These are phyloP conservation scores for Euphorbia celastroides DNA, from an alignment of 441 rosid species.

Conservation along the genomic window DNA sequence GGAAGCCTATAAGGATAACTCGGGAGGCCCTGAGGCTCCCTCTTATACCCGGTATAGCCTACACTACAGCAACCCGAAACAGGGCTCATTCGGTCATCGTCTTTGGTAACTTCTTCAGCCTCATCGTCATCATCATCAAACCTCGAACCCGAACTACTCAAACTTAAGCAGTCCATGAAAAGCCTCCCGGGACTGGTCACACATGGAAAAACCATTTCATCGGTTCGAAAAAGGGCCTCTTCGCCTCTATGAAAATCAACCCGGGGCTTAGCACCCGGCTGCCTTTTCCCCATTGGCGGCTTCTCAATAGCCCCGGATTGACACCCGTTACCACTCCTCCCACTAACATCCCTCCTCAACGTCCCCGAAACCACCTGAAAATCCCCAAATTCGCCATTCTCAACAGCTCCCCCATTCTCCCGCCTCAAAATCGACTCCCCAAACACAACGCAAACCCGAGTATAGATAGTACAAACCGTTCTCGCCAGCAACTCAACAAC, in stretches of 20 bases:
- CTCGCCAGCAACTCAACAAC: conserved; percentile 87
- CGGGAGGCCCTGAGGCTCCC: conserved; percentile 26
- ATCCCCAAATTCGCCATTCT: conserved; percentile 27
- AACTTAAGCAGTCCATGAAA: conserved; percentile 77
- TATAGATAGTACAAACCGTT: conserved; percentile 78
- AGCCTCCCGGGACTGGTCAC: conserved; percentile 77
- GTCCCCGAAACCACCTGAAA: conserved; percentile 29
- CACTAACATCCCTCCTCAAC: conserved; percentile 47
- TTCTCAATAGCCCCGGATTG: conserved; percentile 36
- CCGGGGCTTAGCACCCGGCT: conserved; percentile 29
- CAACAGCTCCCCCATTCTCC: conserved; percentile 23
- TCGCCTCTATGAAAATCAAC: conserved; percentile 41
- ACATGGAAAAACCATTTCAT: conserved; percentile 66
- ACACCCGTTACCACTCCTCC: conserved; percentile 29
- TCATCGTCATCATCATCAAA: conserved; percentile 43
- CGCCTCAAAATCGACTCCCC: conserved; percentile 47
- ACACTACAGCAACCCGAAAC: conserved; percentile 37
- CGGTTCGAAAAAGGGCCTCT: conserved; percentile 36
- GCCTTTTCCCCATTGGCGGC: conserved; percentile 23
- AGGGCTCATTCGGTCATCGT: conserved; percentile 39
- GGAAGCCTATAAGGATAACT: conserved; percentile 25
- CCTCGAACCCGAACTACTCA: conserved; percentile 59
- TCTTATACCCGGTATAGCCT: conserved; percentile 30
- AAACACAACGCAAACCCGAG: conserved; percentile 62
- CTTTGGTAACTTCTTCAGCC: conserved; percentile 20